Base-by-base conservation (phyloP, 2,329 filamentous ascomycete species). In the Exophiala spinifera region DNA sequence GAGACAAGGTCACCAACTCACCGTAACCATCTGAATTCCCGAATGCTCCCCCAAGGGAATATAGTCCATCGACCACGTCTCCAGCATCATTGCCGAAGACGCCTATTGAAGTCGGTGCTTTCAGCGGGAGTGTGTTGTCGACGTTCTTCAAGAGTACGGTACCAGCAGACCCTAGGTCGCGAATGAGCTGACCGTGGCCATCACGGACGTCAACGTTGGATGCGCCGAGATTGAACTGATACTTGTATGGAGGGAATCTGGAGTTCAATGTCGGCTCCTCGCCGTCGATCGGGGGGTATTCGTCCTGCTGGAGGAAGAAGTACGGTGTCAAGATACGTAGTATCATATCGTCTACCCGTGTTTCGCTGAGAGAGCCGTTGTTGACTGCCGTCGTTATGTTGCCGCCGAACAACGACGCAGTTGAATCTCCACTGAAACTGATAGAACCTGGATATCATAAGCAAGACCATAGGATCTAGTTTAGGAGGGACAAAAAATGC, bases 91-190 rank as follows among this genome's bases (percentile, higher is more conserved):
- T 76, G 1, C 78, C 78, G 52, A 79, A 78, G 1, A 81, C 67
- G 1, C 70, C 72, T 44, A 80, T 73, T 28, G 72, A 74, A 44
- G 67, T 70, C 5, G 74, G 74, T 6, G 67, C 67, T 21, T 74
- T 73, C 3, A 84, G 67, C 0, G 81, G 81, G 1, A 84, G 70
- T 1, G 76, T 66, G 7, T 70, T 68, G 51, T 76, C 72, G 1
- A 62, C 64, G 51, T 84, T 83, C 66, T 80, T 80, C 14, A 80
- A 54, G 64, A 77, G 65, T 2, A 84, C 79, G 25, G 82, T 81
- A 11, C 79, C 77, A 58, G 84, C 79, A 55, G 81, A 74, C 13
- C 80, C 79, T 23, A 87, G 70, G 6, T 77, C 73, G 44, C 79
- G 70, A 63, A 73, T 64, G 56, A 68, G 20, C 39, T 59, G 19